Percentiles rank a stretch among this genome's conserved stretches.
These are phyloP conservation scores for Penicillium herquei DNA, from an alignment of 495 filamentous ascomycete species.

Conservation along the genomic window DNA sequence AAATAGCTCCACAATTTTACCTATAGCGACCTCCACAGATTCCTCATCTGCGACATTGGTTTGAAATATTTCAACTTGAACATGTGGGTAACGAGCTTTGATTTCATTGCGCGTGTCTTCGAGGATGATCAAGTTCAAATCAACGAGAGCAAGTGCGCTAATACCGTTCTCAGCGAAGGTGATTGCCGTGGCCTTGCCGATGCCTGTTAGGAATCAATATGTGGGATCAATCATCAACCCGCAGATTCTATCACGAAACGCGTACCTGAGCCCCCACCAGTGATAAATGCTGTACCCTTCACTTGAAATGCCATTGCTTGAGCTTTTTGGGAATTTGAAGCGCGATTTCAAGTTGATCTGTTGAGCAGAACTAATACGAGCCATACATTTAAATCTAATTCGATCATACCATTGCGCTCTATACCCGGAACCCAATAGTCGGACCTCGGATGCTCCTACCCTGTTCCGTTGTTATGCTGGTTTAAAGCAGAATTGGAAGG, in stretches of 20 bases:
- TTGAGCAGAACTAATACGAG: too few species aligned
- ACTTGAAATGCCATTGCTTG: constrained; percentile 16
- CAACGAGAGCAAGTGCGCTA: constrained; percentile 17
- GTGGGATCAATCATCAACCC: neutral
- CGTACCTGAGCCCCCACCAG: constrained; percentile 23
- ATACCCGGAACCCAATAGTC: too few species aligned
- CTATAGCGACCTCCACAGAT: constrained; percentile 17
- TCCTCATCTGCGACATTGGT: constrained; percentile 24
- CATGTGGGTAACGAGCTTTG: constrained; percentile 1
- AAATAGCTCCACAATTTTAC: constrained; percentile 21
- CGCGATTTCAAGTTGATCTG: too few species aligned
- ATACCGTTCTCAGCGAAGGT: constrained; percentile 26
- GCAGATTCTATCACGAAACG: neutral
- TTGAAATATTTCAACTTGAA: constrained; percentile 11
- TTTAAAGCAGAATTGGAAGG: neutral
- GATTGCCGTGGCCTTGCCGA: constrained; percentile 24
- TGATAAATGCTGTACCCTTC: constrained; percentile 27
- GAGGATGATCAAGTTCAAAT: constrained; percentile 19
- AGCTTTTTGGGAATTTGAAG: neutral
- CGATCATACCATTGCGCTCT: neutral
- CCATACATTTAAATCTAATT: neutral
- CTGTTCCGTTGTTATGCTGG: neutral
- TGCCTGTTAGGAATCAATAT: constrained; percentile 15
- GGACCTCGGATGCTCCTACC: neutral
- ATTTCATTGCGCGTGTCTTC: constrained; percentile 15